These are phyloP conservation scores for Trametes gibbosa DNA, from an alignment of 768 basidiomycete genomes.

Conservation along the genomic window DNA sequence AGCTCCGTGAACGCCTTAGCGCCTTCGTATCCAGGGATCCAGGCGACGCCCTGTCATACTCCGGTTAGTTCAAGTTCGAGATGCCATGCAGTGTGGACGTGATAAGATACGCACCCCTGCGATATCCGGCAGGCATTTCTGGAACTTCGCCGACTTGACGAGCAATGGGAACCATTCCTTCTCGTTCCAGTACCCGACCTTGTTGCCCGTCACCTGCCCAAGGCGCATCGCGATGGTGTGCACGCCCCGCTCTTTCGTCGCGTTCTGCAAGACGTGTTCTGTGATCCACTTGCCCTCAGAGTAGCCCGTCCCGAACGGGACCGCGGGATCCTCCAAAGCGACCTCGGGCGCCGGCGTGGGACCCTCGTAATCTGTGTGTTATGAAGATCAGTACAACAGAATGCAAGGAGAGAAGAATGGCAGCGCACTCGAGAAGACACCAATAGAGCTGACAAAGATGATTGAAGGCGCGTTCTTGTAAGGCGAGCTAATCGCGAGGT, in stretches of 20 bases:
- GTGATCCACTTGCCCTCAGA: slow-evolving; percentile 35
- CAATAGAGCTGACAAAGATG: slow-evolving; percentile 36
- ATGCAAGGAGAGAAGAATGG: neutral
- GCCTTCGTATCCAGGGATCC: slow-evolving; percentile 42
- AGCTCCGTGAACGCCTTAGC: slow-evolving; percentile 34
- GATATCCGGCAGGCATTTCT: slow-evolving; percentile 4
- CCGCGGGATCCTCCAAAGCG: slow-evolving; percentile 14
- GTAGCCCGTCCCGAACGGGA: slow-evolving; percentile 31
- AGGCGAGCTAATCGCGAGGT: slow-evolving; percentile 36
- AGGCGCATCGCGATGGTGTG: slow-evolving; percentile 33
- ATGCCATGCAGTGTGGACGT: too few relatives aligned
- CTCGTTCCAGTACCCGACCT: slow-evolving; percentile 39
- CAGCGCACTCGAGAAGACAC: slow-evolving; percentile 26
- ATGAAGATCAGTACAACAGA: neutral
- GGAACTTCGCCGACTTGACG: slow-evolving; percentile 25
- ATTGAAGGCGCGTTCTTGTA: slow-evolving; percentile 29
- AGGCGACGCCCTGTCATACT: slow-evolving; percentile 35
- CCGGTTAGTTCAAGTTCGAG: neutral
- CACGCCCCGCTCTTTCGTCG: slow-evolving; percentile 20
- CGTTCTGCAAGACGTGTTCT: slow-evolving; percentile 24
- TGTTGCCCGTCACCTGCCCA: slow-evolving; percentile 37
- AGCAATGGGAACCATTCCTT: slow-evolving; percentile 38
- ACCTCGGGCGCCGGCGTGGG: slow-evolving; percentile 3
- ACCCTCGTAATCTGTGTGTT: slow-evolving; percentile 11
- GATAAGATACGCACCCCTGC: neutral